Evolutionary conservation across 108 stramenopile genomes (phyloP), one percentile per base, ranked within the genome.

Genomic region (Cyclotella choctawhatcheeana): DNA sequence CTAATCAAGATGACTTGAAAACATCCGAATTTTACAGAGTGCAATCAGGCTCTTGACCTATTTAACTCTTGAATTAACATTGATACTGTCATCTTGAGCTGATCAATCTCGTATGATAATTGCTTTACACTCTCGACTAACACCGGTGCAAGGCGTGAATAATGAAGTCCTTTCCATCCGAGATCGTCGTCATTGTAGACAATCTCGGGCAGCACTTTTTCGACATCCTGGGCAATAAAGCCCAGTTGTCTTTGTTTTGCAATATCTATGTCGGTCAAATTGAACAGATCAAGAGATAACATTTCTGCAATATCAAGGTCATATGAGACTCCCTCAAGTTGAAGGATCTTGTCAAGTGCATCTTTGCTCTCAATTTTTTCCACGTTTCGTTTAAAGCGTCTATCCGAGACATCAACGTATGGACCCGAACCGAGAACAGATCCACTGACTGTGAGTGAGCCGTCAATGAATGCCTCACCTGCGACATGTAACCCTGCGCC

Each of bases 181-280:
- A n/a, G n/a, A n/a, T 81, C 65, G 0, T 63, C 65, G 40, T 75
- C 74, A 31, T 58, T 82, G 67, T 58, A 52, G 21, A 88, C 88
- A 32, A 88, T 77, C 40, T 86, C 83, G 33, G 85, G 85, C 21
- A 85, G 64, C 0, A 71, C 24, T n/a, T 48, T 54, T 53, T 77
- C 76, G 7, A 88, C 83, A 26, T 86, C 83, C 60, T 88, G 85
- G 1, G 88, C 88, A 71, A 88, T 66, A 44, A 83, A 86, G n/a
- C 88, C 88, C 14, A 86, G 5, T 25, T 86, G 73, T 25, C 69
- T 70, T 21, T 64, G 24, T 6, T 10, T 62, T 33, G 7, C 16
- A 12, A 8, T 44, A 18, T 67, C 50, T 52, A 51, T 12, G 31
- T 12, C 22, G 55, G 31, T 44, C 14, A 43, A 21, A 13, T 30